Percentiles rank a stretch among this genome's conserved stretches.
These are phyloP conservation scores for Penicillium sp. DNA, from an alignment of 2,329 filamentous ascomycete species.

Conservation along the genomic window DNA sequence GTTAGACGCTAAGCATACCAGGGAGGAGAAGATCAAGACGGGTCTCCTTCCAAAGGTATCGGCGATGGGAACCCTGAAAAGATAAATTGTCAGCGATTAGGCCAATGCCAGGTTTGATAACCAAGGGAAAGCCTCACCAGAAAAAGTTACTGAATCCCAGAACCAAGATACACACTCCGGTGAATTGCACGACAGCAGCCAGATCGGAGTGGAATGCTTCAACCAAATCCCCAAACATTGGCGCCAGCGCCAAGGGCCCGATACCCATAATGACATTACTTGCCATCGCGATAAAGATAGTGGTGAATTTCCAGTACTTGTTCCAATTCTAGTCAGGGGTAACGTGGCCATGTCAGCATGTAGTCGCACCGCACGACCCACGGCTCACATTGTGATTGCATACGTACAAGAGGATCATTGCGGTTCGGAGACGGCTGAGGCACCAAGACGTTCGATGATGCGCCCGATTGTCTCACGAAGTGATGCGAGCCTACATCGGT, in stretches of 20 bases:
- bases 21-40: conserved; percentile 56
- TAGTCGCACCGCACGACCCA: not conserved
- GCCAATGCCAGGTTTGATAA: no score
- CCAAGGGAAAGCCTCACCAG: conserved; percentile 46
- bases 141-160: conserved; percentile 65
- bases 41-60: conserved; percentile 60
- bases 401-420: conserved; percentile 50
- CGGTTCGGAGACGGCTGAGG: conserved; percentile 55
- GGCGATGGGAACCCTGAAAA: conserved; percentile 57
- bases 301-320: conserved; percentile 52
- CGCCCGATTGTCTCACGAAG: conserved; percentile 60
- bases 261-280: conserved; percentile 59
- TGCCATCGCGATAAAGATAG: conserved; percentile 51
- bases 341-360: not conserved
- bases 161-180: conserved; percentile 60
- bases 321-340: conserved; percentile 51
- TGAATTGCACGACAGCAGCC: conserved; percentile 60
- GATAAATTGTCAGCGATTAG: not conserved
- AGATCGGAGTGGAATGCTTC: conserved; percentile 58
- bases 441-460: conserved; percentile 51
- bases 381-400: not conserved
- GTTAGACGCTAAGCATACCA: conserved; percentile 57
- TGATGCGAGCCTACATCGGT: conserved; percentile 64
- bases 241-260: conserved; percentile 58
- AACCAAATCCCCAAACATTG: conserved; percentile 65